Conservation (phyloP, 176 grass and related monocot genomes). For the Calamus simplicifolius region DNA sequence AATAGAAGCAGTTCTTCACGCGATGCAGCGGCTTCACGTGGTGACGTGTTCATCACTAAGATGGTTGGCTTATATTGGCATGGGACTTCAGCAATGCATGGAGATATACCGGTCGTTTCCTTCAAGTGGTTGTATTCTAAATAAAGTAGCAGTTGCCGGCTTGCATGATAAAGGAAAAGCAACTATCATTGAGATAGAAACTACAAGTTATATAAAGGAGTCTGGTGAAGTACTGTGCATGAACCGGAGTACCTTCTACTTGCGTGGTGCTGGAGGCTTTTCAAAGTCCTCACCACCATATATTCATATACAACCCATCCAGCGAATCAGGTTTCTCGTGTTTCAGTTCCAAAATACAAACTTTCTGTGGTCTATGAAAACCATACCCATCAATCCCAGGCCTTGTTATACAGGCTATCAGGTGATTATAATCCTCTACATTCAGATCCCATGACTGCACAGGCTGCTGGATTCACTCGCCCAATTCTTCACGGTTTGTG, state of each 20-base stretch:
- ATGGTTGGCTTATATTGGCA: too few species aligned
- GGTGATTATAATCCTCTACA: slow-evolving; percentile 97
- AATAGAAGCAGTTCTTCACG: too few species aligned
- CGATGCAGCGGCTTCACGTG: too few species aligned
- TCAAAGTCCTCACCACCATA: slow-evolving; percentile 54
- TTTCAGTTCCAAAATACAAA: slow-evolving; percentile 58
- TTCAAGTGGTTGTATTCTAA: slow-evolving; percentile 52
- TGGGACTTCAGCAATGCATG: slow-evolving; percentile 97
- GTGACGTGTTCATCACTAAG: too few species aligned
- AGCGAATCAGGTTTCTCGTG: slow-evolving; percentile 51
- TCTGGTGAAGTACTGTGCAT: slow-evolving; percentile 83
- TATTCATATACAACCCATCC: slow-evolving; percentile 65
- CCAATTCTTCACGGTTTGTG: too few species aligned
- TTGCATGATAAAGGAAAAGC: slow-evolving; percentile 99
- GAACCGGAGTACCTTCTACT: slow-evolving; percentile 83
- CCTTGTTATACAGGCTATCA: slow-evolving; percentile 77
- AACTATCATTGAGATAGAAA: slow-evolving; percentile 70
- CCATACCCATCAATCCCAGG: slow-evolving; percentile 63
- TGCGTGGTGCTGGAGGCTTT: slow-evolving; percentile 91
- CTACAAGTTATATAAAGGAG: slow-evolving; percentile 51
- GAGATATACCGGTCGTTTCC: slow-evolving; percentile 69
- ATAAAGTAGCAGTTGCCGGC: slow-evolving; percentile 61
- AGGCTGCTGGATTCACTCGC: too few species aligned
- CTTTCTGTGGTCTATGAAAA: slow-evolving; percentile 63
- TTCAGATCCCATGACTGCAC: too few species aligned